Conservation (phyloP, 164 flowering plant species). For the Platanus orientalis region DNA sequence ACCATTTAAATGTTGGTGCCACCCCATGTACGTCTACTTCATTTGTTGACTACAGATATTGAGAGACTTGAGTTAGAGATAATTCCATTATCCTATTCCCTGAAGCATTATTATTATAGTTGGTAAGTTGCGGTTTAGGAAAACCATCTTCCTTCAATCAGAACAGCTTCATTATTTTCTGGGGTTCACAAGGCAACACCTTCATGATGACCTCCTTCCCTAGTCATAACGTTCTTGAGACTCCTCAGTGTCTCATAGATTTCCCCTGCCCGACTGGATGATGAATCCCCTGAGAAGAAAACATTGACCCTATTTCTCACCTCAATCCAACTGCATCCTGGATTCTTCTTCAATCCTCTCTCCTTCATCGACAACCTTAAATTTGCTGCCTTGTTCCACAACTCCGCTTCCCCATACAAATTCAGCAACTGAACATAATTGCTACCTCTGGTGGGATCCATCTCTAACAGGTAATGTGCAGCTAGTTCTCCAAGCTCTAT, state of each 20-base stretch:
- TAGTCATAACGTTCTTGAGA: slow-evolving; percentile 37
- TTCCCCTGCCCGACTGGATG: slow-evolving; percentile 30
- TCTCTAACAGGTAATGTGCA: slow-evolving; percentile 26
- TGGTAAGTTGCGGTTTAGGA: no score
- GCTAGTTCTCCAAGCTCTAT: slow-evolving; percentile 53
- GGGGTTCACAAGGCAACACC: background rate
- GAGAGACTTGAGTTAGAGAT: no score
- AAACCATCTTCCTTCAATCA: no score
- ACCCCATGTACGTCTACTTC: no score
- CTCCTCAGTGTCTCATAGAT: slow-evolving; percentile 28
- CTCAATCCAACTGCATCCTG: slow-evolving; percentile 73
- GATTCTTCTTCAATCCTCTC: slow-evolving; percentile 45
- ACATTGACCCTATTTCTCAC: slow-evolving; percentile 27
- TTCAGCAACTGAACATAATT: slow-evolving; percentile 40
- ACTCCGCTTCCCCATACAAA: slow-evolving; percentile 45
- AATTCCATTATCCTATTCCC: no score
- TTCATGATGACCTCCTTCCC: slow-evolving; percentile 9
- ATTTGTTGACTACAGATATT: no score
- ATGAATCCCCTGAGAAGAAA: slow-evolving; percentile 49
- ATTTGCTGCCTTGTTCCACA: slow-evolving; percentile 40
- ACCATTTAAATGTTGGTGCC: no score
- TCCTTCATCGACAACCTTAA: slow-evolving; percentile 41
- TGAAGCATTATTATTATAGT: no score
- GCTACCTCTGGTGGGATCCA: slow-evolving; percentile 41
- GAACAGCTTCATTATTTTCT: no score